Base-by-base conservation (phyloP, 1,139 yeast genomes). In the Barnettozyma hawaiiensis region DNA sequence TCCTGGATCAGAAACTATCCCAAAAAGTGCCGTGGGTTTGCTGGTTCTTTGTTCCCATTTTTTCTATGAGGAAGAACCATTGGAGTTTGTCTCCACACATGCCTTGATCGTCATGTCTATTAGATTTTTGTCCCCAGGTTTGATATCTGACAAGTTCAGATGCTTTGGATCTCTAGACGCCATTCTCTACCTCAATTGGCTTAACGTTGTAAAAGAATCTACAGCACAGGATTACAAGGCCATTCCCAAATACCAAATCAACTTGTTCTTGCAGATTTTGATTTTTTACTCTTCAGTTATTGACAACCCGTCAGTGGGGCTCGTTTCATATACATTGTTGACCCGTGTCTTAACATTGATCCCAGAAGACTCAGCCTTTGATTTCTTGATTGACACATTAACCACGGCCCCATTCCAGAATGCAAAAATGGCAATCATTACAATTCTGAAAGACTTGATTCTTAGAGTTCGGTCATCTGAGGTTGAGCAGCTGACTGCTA, bases 401-500 rank as follows among this genome's bases (percentile, higher is more conserved):
- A 65, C 69, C 28, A 69, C 75, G 44, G 85, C 95, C 57, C 95
- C 96, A 2, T 80, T 70, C 58, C 76, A 71, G 34, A 70, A 71
- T 35, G 74, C 76, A 19, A 78, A 79, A 51, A 71, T 79, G 22
- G 77, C 78, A 3, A 65, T 81, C 39, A 71, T 85, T 14, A 77
- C 81, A 3, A 75, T 85, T 22, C 70, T 86, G 53, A 87, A 84
- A 58, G 85, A 80, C 49, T 67, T 86, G 47, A 63, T 76, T 51
- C 59, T 70, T 23, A 64, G 69, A 47, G 48, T 39, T 8, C 46
- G 45, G 35, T 46, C 43, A 10, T 7, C 10, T 12, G 39, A 24
- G 14, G 38, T 47, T 24, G 47, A 48, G 37, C 43, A 43, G 2
- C 35, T 53, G n/a, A 42, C 52, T 14, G 24, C 45, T 5, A 47